Percentiles rank a stretch among this genome's conserved stretches.
phyloP scores from a whole-genome alignment of 1,284 basidiomycete species.

The Sphagnurus paluster region DNA sequence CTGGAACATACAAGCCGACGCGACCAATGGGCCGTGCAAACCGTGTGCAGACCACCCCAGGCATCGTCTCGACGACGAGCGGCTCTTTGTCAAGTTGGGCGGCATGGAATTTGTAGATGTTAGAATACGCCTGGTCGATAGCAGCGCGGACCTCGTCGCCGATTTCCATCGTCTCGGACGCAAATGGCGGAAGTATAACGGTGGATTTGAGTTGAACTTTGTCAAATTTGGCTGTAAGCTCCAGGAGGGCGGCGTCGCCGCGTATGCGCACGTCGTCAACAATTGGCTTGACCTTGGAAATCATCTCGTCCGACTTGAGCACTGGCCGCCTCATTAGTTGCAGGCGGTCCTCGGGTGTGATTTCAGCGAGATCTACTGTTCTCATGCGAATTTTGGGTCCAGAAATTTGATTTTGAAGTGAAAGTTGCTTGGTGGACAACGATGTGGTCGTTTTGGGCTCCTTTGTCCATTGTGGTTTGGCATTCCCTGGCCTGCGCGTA shows the following conservation, averaged over 20 bases:
- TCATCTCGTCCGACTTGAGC: conserved; percentile 92
- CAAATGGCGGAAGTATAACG: conserved; percentile 68
- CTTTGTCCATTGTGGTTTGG: conserved; percentile 83
- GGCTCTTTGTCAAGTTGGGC: conserved; percentile 76
- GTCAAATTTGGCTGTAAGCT: conserved; percentile 94
- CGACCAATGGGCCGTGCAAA: conserved; percentile 93
- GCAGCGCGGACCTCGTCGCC: conserved; percentile 71
- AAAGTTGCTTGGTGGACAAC: conserved; percentile 22
- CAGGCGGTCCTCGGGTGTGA: conserved; percentile 57
- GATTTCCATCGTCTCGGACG: conserved; percentile 59
- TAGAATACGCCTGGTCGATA: conserved; percentile 91
- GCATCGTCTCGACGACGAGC: conserved; percentile 94
- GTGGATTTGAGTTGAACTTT: conserved; percentile 66
- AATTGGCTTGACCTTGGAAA: conserved; percentile 93
- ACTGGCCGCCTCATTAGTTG: conserved; percentile 88
- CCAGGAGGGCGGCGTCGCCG: conserved; percentile 87
- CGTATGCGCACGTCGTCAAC: conserved; percentile 83
- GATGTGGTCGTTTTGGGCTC: conserved; percentile 22
- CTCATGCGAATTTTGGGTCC: conserved; percentile 73
- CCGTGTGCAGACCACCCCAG: conserved; percentile 92
- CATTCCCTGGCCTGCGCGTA: conserved; percentile 88
- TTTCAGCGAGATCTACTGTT: conserved; percentile 59
- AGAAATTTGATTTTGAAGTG: conserved; percentile 27
- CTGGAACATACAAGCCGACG: conserved; percentile 97
- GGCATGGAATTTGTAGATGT: conserved; percentile 89